A percentile compares a stretch with the other conserved stretches of the same genome.
These are phyloP conservation scores for Flaveria ramosissima DNA, from an alignment of 129 eudicot genomes.

Conservation along the genomic window DNA sequence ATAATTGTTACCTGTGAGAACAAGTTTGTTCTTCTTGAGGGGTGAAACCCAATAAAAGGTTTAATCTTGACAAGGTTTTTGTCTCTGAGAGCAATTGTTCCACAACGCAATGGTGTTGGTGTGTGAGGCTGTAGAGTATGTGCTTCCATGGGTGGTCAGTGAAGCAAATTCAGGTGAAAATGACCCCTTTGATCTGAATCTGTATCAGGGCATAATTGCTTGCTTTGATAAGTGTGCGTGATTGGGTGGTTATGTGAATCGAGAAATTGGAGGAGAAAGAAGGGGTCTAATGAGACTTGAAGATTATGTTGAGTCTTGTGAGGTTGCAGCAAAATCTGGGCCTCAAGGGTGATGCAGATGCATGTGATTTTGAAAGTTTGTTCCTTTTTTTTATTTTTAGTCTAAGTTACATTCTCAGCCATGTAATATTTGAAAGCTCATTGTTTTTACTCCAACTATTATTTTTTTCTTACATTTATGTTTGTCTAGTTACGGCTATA, in stretches of 20 bases:
- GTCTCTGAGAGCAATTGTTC: conserved; percentile 33
- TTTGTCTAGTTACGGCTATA: too few relatives aligned
- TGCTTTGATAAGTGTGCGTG: conserved; percentile 12
- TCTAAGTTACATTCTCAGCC: neutral
- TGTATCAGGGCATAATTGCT: conserved; percentile 17
- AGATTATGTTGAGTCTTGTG: conserved; percentile 32
- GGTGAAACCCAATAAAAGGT: conserved; percentile 50
- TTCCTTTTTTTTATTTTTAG: conserved; percentile 22
- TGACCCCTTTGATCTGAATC: conserved; percentile 15
- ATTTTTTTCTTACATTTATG: neutral
- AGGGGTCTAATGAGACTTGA: conserved; percentile 14
- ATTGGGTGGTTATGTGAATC: neutral
- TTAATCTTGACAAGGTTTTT: conserved; percentile 52
- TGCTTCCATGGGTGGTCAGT: conserved; percentile 52
- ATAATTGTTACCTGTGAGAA: conserved; percentile 48
- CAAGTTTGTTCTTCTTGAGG: conserved; percentile 40
- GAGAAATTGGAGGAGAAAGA: conserved; percentile 20
- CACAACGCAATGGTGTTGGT: conserved; percentile 49
- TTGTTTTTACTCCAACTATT: conserved; percentile 5
- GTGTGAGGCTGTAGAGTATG: conserved; percentile 46
- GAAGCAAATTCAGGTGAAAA: conserved; percentile 8
- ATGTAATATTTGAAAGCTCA: neutral
- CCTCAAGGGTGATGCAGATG: conserved; percentile 44
- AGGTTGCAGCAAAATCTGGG: conserved; percentile 45
- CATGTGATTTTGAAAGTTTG: conserved; percentile 42